Evolutionary conservation across 768 basidiomycete genomes (phyloP), one percentile per base, ranked within the genome.

Genomic region (Rhodotorula graminis): DNA sequence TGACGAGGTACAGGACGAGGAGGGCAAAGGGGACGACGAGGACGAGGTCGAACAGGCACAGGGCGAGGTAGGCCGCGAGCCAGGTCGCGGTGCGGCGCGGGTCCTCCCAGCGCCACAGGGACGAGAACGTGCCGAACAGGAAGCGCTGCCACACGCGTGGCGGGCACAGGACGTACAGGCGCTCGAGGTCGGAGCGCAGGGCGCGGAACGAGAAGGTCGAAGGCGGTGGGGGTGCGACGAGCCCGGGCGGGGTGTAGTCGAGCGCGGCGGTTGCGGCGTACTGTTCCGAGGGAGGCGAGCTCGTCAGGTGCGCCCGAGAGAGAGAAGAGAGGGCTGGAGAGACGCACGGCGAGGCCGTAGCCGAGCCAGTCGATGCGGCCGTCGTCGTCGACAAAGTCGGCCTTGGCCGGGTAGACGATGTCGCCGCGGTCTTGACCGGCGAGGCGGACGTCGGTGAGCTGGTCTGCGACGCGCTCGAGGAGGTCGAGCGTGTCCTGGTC

Each of bases 111-210:
- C 65, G 62, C 49, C 65, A 74, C 4, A 74, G 31, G 2, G 25
- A 4, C 14, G 64, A 44, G 19, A 74, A 27, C 19, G 61, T 42
- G 37, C 18, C n/a, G 25, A 64, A 27, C 12, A 71, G 49, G 40
- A 61, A 40, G 25, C 31, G 58, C 27, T 66, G 58, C 46, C 42
- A 57, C n/a, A 64, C 27, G 0, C 50, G 6, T 0, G 69, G 66
- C 18, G 73, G 73, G 25, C 57, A 55, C 21, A 74, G 57, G 40
- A 74, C 42, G 66, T 74, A 71, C 23, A 67, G 25, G 3, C 73
- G 65, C 44, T 66, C 64, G n/a, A 71, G 66, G 46, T 65, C 52
- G 66, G n/a, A 12, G 27, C 60, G 62, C n/a, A 67, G 16, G 23
- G 33, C 23, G 19, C 64, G 64, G 47, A 74, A 27, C 53, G 65